Evolutionary conservation across 805 yeast genomes (phyloP).

Genomic region (Torulaspora gathmanii): DNA sequence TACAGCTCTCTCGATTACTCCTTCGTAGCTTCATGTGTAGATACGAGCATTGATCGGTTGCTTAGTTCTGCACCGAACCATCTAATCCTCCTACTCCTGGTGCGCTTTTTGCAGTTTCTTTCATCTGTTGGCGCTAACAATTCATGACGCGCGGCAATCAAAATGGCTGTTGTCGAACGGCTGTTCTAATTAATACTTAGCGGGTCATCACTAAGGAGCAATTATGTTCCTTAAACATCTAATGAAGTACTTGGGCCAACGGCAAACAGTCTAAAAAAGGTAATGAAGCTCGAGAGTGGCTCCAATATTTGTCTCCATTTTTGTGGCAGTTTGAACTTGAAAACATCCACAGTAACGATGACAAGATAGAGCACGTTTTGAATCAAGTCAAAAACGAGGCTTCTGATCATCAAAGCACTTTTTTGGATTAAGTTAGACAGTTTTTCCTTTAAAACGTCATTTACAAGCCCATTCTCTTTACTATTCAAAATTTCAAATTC

Average conservation of each 20-base stretch:
- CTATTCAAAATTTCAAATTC: slow-evolving; percentile 12
- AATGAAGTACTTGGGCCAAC: slow-evolving; percentile 10
- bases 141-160: too few species aligned
- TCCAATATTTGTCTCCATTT: slow-evolving; percentile 20
- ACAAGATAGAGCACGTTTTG: slow-evolving; percentile 27
- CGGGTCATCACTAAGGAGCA: background rate
- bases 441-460: slow-evolving; percentile 21
- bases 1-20: too few species aligned
- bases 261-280: slow-evolving; percentile 21
- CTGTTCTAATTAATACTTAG: too few species aligned
- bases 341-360: slow-evolving; percentile 21
- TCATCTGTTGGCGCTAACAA: too few species aligned
- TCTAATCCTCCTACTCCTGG: too few species aligned
- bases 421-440: slow-evolving; percentile 10
- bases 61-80: too few species aligned
- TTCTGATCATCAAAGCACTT: slow-evolving; percentile 16
- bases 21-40: too few species aligned
- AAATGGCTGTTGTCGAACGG: too few species aligned
- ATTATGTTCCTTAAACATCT: background rate
- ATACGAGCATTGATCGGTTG: too few species aligned
- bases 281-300: slow-evolving; percentile 23
- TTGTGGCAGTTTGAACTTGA: slow-evolving; percentile 15
- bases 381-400: slow-evolving; percentile 23
- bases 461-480: slow-evolving; percentile 12
- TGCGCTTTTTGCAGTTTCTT: too few species aligned